A percentile compares a stretch with the other conserved stretches of the same genome.
These are phyloP conservation scores for Phenoliferia sp. DNA, from an alignment of 1,284 basidiomycete genomes.

Conservation along the genomic window DNA sequence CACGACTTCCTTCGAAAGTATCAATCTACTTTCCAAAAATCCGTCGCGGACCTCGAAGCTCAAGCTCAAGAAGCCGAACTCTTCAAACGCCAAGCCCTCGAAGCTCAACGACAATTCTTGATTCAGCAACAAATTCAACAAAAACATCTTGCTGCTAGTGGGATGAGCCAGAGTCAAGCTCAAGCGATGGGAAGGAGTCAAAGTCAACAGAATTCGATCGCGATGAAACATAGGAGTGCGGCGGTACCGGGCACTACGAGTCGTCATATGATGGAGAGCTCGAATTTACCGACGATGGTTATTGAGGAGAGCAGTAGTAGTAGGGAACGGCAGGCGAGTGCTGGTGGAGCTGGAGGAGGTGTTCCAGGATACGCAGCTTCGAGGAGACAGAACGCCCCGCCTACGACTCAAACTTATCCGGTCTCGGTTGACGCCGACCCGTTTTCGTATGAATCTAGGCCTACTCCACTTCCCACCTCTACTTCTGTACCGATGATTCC, in stretches of 20 bases:
- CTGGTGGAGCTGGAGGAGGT: constrained; percentile 4
- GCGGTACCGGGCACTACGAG: constrained; percentile 44
- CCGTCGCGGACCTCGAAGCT: constrained; percentile 71
- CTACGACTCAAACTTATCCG: constrained; percentile 23
- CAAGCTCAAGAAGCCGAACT: constrained; percentile 78
- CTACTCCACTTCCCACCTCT: neutral
- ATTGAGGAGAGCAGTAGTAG: constrained; percentile 3
- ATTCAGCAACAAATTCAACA: constrained; percentile 24
- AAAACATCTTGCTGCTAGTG: neutral
- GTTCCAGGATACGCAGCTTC: neutral
- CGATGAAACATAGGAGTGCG: constrained; percentile 43
- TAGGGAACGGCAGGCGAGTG: constrained; percentile 7
- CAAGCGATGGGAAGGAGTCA: constrained; percentile 29
- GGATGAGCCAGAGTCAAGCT: constrained; percentile 9
- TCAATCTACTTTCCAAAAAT: constrained; percentile 59
- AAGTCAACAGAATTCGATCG: constrained; percentile 2
- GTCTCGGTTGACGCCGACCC: constrained; percentile 27
- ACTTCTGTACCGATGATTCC: constrained; percentile 16
- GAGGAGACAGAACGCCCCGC: constrained; percentile 9
- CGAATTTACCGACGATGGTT: constrained; percentile 1
- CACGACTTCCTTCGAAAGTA: constrained; percentile 78
- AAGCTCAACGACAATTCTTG: constrained; percentile 30
- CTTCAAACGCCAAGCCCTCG: constrained; percentile 51
- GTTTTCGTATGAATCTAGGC: constrained; percentile 29
- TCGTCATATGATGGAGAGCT: constrained; percentile 16